A percentile compares a stretch with the other conserved stretches of the same genome.
Conservation (phyloP, 1,284 basidiomycete genomes). For the Boletus smithii region DNA sequence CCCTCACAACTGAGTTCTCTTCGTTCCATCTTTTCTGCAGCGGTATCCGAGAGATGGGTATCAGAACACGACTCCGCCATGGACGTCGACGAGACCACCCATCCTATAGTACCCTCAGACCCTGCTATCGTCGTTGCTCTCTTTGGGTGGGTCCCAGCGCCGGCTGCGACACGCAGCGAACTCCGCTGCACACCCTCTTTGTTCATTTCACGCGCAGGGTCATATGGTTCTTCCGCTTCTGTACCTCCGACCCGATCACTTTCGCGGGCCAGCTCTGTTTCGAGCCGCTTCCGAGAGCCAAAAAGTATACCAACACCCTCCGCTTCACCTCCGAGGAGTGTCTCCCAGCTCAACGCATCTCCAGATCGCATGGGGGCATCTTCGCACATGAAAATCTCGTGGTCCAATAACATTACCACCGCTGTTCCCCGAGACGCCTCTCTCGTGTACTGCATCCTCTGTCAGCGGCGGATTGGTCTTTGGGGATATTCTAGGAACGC, state of each 20-base stretch:
- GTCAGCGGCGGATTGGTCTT: conserved; percentile 71
- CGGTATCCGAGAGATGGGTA: conserved; percentile 8
- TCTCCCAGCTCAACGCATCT: conserved; percentile 19
- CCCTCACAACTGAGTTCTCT: conserved; percentile 45
- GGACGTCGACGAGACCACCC: conserved; percentile 11
- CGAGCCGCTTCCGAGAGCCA: conserved; percentile 20
- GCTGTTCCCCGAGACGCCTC: conserved; percentile 39
- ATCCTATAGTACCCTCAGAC: conserved; percentile 38
- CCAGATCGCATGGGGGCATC: conserved; percentile 22
- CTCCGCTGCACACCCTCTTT: conserved; percentile 38
- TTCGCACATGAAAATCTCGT: conserved; percentile 6
- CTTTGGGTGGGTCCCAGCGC: conserved; percentile 66
- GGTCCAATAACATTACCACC: neutral
- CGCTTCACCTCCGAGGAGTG: conserved; percentile 18
- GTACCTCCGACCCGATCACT: conserved; percentile 39
- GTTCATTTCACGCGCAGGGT: conserved; percentile 36
- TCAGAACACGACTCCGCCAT: conserved; percentile 10
- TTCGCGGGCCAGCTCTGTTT: conserved; percentile 48
- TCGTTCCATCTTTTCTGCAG: conserved; percentile 36
- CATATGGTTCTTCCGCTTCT: conserved; percentile 36
- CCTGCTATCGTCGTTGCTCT: conserved; percentile 57
- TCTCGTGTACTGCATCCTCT: conserved; percentile 62
- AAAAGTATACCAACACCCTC: conserved; percentile 15
- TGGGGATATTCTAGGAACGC: conserved; percentile 59
- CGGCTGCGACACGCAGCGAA: conserved; percentile 37